phyloP scores from a whole-genome alignment of 176 grass and related monocot species.

The Areca catechu region DNA sequence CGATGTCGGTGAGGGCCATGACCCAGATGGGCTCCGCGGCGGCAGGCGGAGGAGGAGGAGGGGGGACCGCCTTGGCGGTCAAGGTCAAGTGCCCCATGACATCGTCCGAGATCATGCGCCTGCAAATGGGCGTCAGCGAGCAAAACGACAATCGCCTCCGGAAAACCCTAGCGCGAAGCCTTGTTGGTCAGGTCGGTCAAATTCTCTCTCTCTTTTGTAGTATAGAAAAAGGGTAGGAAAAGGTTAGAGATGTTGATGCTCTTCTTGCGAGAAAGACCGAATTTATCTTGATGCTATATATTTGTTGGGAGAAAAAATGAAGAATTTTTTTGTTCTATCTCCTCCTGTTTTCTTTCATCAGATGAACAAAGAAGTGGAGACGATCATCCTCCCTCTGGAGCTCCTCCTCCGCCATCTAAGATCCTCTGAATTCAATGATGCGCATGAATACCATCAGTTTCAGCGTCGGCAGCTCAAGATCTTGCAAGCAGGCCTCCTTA shows the following conservation, averaged over 20 bases:
- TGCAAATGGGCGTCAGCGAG: constrained; percentile 35
- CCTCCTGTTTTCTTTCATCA: constrained; percentile 19
- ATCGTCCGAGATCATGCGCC: constrained; percentile 45
- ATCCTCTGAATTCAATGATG: constrained; percentile 30
- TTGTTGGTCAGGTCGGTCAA: constrained; percentile 3
- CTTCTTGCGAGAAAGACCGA: no score
- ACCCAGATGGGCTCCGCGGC: constrained; percentile 22
- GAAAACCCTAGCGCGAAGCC: constrained; percentile 6
- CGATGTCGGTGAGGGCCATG: constrained; percentile 23
- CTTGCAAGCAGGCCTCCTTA: constrained; percentile 42
- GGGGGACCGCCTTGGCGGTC: no score
- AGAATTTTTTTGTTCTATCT: background rate
- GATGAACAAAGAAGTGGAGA: constrained; percentile 25
- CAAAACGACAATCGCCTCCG: constrained; percentile 14
- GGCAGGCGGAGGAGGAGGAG: background rate
- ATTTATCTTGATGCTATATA: no score
- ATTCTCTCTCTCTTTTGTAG: no score
- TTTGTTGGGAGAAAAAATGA: background rate
- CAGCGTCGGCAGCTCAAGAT: constrained; percentile 51
- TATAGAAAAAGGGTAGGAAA: no score
- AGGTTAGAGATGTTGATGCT: no score
- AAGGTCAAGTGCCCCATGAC: constrained; percentile 19
- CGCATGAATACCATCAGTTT: constrained; percentile 39
- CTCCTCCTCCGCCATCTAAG: constrained; percentile 57
- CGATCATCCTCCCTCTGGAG: constrained; percentile 50